phyloP scores from a whole-genome alignment of 192 early-diverging fungal genomes.

The Spinellus fusiger region DNA sequence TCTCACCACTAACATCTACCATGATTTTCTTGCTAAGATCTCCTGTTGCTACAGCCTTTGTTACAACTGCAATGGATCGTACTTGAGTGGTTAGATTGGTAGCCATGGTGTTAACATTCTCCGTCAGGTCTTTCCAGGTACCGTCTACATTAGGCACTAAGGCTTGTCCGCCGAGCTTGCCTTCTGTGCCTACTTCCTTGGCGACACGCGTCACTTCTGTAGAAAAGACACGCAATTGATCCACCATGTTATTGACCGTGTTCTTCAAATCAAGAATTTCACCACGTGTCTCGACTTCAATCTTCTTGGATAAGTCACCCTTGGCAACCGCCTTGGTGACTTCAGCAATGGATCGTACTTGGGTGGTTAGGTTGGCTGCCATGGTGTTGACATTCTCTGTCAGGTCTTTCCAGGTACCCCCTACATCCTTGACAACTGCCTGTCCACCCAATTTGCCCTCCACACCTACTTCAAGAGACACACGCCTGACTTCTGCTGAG shows the following conservation, averaged over 20 bases:
- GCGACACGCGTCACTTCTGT: conserved; percentile 28
- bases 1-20: conserved; percentile 47
- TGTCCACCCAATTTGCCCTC: conserved; percentile 61
- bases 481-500: conserved; percentile 60
- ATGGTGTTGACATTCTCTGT: conserved; percentile 48
- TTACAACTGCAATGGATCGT: conserved; percentile 46
- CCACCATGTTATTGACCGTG: conserved; percentile 67
- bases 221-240: conserved; percentile 46
- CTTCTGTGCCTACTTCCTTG: conserved; percentile 42
- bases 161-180: conserved; percentile 41
- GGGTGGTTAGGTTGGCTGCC: conserved; percentile 42
- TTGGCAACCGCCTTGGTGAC: conserved; percentile 55
- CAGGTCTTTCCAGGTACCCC: conserved; percentile 39
- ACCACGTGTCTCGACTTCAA: conserved; percentile 54
- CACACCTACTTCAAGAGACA: conserved; percentile 67
- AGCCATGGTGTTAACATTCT: conserved; percentile 56
- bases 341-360: conserved; percentile 61
- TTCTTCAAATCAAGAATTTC: conserved; percentile 64
- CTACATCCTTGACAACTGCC: conserved; percentile 38
- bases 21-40: conserved; percentile 44
- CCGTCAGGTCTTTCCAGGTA: conserved; percentile 53
- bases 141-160: conserved; percentile 36
- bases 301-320: conserved; percentile 57
- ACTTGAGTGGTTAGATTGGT: conserved; percentile 48
- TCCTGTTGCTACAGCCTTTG: conserved; percentile 45